Base-by-base conservation (phyloP, 1,284 basidiomycete species). In the Anthracocystis panici-leucophaei region DNA sequence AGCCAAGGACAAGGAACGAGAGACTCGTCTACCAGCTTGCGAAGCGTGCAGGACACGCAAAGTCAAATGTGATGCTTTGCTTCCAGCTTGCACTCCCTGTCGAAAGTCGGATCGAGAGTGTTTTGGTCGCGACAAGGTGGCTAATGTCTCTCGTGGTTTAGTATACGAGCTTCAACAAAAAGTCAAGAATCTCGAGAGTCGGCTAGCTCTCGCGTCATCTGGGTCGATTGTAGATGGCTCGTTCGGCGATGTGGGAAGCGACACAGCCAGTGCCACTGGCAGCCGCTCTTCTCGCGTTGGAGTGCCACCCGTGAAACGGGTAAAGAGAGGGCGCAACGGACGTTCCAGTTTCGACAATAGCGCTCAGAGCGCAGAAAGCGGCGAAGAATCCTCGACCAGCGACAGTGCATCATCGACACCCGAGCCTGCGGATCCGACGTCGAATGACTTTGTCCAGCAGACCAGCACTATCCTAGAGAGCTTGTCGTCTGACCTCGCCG, bases 391-490 rank as follows among this genome's bases (percentile, higher is more conserved):
- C 16, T 65, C 66, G 1, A 51, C 66, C 0, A 59, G 63, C 4
- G 55, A 65, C n/a, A 65, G 61, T 16, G n/a, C 42, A 5, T 57
- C 57, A 16, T 64, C 65, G 8, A 57, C 70, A 4, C 60, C 59
- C 6, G 42, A 45, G 11, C 58, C 66, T 2, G 23, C 60, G 0
- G 57, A 64, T 25, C 73, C 64, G 3, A 64, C 64, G 5, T 58
- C 73, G 3, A 75, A 75, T 27, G 73, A 70, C 48, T 62, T 75
- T 44, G 54, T 75, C 5, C 73, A 75, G 27, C 67, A 75, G 49
- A 75, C 67, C 11, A 64, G 67, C 55, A 67, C 73, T 25, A 75
- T 75, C 40, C 57, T 75, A 35, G 73, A 75, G n/a, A 70, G 61
- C 27, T 48, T 75, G 12, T 67, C 64, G 1, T 75, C 73, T 1